phyloP scores from a whole-genome alignment of 176 grass and related monocot species.

The Elymus sibiricus region DNA sequence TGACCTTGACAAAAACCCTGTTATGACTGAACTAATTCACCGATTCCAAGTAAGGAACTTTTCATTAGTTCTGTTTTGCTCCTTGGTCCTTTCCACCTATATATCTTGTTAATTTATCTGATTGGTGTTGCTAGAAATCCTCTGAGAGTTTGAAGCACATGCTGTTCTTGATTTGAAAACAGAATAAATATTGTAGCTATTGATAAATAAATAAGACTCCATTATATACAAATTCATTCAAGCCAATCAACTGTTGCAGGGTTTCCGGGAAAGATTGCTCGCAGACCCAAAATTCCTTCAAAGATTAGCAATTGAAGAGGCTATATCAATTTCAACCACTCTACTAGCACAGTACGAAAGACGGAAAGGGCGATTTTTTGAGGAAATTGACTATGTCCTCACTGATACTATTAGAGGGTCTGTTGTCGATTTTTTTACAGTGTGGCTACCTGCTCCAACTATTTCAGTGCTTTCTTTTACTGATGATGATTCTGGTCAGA shows the following conservation, averaged over 20 bases:
- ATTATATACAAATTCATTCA: background rate
- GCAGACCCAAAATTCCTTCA: conserved; percentile 95
- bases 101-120: background rate
- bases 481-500: conserved; percentile 62
- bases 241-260: conserved; percentile 40
- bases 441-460: conserved; percentile 98
- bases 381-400: conserved; percentile 98
- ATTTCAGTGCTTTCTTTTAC: conserved; percentile 87
- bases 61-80: background rate
- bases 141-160: conserved; percentile 6
- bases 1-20: conserved; percentile 89
- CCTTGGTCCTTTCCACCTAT: background rate
- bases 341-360: conserved; percentile 91
- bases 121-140: conserved; percentile 6
- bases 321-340: conserved; percentile 91
- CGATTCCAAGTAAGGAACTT: conserved; percentile 73
- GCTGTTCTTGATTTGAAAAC: background rate
- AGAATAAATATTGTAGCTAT: background rate
- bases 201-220: conserved; percentile 7
- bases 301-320: conserved; percentile 92
- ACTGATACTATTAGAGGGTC: conserved; percentile 94
- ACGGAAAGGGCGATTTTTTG: conserved; percentile 78
- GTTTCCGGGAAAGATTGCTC: conserved; percentile 93
- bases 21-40: conserved; percentile 79
- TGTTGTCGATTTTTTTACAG: conserved; percentile 98